Conservation (phyloP, 495 filamentous ascomycete species). For the Xylaria castorea region DNA sequence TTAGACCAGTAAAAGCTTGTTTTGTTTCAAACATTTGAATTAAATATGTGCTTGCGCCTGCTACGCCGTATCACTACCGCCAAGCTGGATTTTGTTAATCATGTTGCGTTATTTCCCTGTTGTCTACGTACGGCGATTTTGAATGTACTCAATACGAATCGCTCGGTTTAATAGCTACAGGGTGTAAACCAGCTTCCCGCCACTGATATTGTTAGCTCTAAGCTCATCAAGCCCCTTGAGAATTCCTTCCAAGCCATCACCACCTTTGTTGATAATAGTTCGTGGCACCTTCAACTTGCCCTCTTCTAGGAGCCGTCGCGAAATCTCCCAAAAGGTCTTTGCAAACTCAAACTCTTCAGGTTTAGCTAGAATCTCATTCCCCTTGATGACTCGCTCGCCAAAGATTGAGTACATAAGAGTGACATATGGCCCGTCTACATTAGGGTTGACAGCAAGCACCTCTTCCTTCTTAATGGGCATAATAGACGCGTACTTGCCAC, state of each 20-base stretch:
- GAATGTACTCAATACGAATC: not conserved
- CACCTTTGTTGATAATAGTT: slow-evolving; percentile 39
- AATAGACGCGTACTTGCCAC: slow-evolving; percentile 34
- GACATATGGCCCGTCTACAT: slow-evolving; percentile 30
- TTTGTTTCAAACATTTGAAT: not conserved
- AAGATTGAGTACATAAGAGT: slow-evolving; percentile 40
- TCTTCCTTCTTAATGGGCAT: slow-evolving; percentile 28
- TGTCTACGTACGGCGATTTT: too few species aligned
- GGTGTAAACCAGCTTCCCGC: slow-evolving; percentile 47
- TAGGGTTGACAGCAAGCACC: slow-evolving; percentile 35
- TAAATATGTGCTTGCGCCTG: too few species aligned
- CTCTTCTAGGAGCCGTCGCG: slow-evolving; percentile 32
- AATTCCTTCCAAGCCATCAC: slow-evolving; percentile 44
- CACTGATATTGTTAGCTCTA: slow-evolving; percentile 41
- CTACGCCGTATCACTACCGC: too few species aligned
- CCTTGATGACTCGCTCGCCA: slow-evolving; percentile 32
- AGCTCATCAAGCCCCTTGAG: slow-evolving; percentile 44
- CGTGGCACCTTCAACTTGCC: slow-evolving; percentile 40
- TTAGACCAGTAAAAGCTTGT: not conserved
- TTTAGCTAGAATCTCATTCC: not conserved
- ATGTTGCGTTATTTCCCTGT: too few species aligned
- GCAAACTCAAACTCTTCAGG: slow-evolving; percentile 37
- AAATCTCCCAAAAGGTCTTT: slow-evolving; percentile 36
- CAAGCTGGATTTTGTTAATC: too few species aligned
- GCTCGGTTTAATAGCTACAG: not conserved